These are phyloP conservation scores for Ascochyta fabae DNA, from an alignment of 2,329 filamentous ascomycete species.

Conservation along the genomic window DNA sequence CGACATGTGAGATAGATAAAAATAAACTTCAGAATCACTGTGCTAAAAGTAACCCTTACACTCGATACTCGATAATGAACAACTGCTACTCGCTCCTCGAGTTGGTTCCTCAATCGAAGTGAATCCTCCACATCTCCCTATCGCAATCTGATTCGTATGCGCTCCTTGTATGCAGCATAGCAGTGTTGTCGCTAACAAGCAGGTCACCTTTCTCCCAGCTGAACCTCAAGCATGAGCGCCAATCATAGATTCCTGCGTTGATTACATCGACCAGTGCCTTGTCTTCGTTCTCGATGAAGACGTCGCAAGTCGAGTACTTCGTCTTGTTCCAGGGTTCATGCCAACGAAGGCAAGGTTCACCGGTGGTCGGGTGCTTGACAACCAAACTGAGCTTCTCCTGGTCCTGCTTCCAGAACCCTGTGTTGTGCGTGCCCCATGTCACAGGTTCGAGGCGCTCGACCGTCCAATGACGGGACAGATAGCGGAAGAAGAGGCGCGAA, in stretches of 20 bases:
- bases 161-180: conserved; percentile 57
- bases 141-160: conserved; percentile 51
- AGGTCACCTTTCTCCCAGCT: conserved; percentile 63
- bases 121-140: conserved; percentile 57
- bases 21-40: too few species aligned
- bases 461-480: conserved; percentile 51
- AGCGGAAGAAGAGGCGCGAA: conserved; percentile 58
- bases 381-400: conserved; percentile 56
- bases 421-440: conserved; percentile 36
- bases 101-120: conserved; percentile 51
- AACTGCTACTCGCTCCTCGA: too few species aligned
- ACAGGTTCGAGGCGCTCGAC: conserved; percentile 48
- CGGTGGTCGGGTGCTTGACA: conserved; percentile 54
- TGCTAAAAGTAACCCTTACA: not conserved
- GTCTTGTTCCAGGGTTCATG: conserved; percentile 65
- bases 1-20: not conserved
- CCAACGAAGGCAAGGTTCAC: conserved; percentile 59
- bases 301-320: conserved; percentile 55
- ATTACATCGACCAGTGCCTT: conserved; percentile 49
- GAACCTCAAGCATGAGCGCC: conserved; percentile 59
- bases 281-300: conserved; percentile 54
- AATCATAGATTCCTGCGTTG: conserved; percentile 56
- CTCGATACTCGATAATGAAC: not conserved
- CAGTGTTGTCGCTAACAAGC: conserved; percentile 59
- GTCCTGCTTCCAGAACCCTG: conserved; percentile 43